Evolutionary conservation across 371 early-diverging fungal species (phyloP), one percentile per base, ranked within the genome.

Genomic region (Nematocida parisii): DNA sequence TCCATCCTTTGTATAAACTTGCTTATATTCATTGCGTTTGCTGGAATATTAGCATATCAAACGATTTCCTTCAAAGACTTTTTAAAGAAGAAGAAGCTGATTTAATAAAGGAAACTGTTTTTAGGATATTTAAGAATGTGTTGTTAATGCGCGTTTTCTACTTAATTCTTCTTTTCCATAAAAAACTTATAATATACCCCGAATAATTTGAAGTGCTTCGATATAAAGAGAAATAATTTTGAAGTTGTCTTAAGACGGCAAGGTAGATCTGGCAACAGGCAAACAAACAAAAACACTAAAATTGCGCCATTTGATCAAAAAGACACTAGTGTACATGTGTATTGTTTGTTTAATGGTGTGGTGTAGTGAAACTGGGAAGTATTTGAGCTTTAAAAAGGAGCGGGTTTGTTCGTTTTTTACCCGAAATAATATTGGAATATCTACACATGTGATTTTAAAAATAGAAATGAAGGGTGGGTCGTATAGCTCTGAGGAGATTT

Each of bases 41-140:
- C 82, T 5, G 77, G 52, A n/a, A 82, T 84, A 45, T 82, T 86
- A 52, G 61, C 73, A 5, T 83, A 85, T 55, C 83, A 86, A 62
- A 61, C 85, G 46, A 44, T 74, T 33, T 71, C 68, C 5, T 81
- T 88, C 71, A 85, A 83, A 61, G 84, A 73, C 61, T 88, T 86
- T 81, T 82, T 88, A 33, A 85, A 85, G 64, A 84, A 83, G 66
- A 88, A 88, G 85, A 88, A 88, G 72, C 70, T 84, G 67, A 84
- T 86, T 58, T 85, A 71, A 75, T 66, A 75, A 84, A 83, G 61
- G 9, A 33, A 33, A 33, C 33, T 33, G 33, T 33, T 33, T 33
- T 33, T 44, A 33, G 33, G 0, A 33, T 33, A 33, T 33, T 33
- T 33, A 33, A 33, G 33, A 2, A 0, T 33, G 33, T 33, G 33